Evolutionary conservation across 768 basidiomycete species (phyloP).

Genomic region (Gymnopilus junonius): DNA sequence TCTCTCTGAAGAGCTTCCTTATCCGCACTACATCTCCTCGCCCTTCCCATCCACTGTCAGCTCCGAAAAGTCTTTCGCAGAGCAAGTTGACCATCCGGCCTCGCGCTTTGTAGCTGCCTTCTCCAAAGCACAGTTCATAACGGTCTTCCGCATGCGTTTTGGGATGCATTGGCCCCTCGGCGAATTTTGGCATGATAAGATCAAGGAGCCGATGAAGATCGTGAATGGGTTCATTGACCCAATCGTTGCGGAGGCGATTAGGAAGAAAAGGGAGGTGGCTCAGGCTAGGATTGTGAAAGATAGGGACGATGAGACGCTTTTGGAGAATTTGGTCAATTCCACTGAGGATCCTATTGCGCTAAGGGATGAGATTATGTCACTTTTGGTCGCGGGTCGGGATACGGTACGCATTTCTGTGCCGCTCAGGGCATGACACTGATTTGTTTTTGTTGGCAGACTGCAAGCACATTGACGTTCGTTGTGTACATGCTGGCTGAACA

Average conservation of each 20-base stretch:
- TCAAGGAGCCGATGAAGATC: constrained; percentile 40
- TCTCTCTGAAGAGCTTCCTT: constrained; percentile 21
- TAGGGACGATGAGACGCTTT: constrained; percentile 38
- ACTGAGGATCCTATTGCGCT: constrained; percentile 42
- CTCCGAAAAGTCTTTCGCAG: constrained; percentile 13
- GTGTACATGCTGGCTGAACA: constrained; percentile 52
- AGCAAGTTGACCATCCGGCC: constrained; percentile 23
- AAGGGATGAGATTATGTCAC: constrained; percentile 46
- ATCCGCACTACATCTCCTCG: constrained; percentile 21
- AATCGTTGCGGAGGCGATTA: constrained; percentile 45
- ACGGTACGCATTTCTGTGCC: constrained; percentile 37
- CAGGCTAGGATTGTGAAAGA: constrained; percentile 22
- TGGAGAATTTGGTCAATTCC: constrained; percentile 47
- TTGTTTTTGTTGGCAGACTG: constrained; percentile 35
- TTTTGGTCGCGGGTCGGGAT: constrained; percentile 49
- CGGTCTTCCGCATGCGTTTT: constrained; percentile 35
- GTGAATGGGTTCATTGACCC: constrained; percentile 54
- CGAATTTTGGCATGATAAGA: constrained; percentile 48
- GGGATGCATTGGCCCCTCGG: constrained; percentile 49
- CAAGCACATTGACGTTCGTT: constrained; percentile 45
- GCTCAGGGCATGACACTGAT: background rate
- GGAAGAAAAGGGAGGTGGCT: constrained; percentile 31
- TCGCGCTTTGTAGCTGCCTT: constrained; percentile 39
- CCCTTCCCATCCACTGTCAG: constrained; percentile 1
- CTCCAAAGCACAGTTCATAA: constrained; percentile 35